A percentile compares a stretch with the other conserved stretches of the same genome.
These are phyloP conservation scores for Mycocentrospora acerina DNA, from an alignment of 2,329 filamentous ascomycete genomes.

Conservation along the genomic window DNA sequence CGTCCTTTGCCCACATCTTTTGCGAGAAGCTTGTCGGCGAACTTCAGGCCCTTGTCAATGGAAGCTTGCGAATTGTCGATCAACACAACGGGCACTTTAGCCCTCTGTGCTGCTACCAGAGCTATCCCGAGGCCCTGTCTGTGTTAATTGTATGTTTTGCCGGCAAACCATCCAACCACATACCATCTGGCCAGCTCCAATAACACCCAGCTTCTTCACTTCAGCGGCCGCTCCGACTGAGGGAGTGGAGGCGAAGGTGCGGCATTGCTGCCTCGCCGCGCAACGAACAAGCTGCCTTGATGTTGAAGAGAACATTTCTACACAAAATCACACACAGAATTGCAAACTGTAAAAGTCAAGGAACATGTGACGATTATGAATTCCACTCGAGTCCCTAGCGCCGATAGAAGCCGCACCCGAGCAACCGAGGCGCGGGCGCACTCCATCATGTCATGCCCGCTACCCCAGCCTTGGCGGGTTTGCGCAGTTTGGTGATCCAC, in stretches of 20 bases:
- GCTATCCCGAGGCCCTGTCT: constrained; percentile 88
- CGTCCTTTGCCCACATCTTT: constrained; percentile 90
- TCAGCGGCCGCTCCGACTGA: constrained; percentile 62
- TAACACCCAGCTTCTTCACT: constrained; percentile 84
- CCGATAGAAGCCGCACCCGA: constrained; percentile 28
- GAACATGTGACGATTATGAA: constrained; percentile 20
- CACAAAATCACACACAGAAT: constrained; percentile 1
- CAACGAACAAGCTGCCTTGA: constrained; percentile 31
- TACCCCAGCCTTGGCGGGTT: constrained; percentile 23
- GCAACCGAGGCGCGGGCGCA: constrained; percentile 24
- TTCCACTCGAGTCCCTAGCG: constrained; percentile 2
- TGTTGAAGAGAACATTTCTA: constrained; percentile 36
- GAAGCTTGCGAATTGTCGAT: constrained; percentile 83
- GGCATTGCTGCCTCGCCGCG: constrained; percentile 36
- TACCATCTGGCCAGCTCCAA: constrained; percentile 97
- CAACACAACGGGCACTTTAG: constrained; percentile 78
- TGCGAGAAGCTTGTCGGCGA: constrained; percentile 89
- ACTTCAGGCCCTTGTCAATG: constrained; percentile 84
- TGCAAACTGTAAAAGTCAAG: constrained; percentile 1
- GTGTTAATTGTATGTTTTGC: constrained; percentile 20
- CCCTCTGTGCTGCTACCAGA: constrained; percentile 84
- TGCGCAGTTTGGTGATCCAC: constrained; percentile 23
- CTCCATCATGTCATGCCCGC: too few relatives aligned
- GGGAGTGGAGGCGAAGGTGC: constrained; percentile 68
- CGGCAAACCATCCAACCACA: constrained; percentile 24